Percentiles rank a stretch among this genome's conserved stretches.
These are phyloP conservation scores for Calocybe gangraenosa DNA, from an alignment of 768 basidiomycete species.

Conservation along the genomic window DNA sequence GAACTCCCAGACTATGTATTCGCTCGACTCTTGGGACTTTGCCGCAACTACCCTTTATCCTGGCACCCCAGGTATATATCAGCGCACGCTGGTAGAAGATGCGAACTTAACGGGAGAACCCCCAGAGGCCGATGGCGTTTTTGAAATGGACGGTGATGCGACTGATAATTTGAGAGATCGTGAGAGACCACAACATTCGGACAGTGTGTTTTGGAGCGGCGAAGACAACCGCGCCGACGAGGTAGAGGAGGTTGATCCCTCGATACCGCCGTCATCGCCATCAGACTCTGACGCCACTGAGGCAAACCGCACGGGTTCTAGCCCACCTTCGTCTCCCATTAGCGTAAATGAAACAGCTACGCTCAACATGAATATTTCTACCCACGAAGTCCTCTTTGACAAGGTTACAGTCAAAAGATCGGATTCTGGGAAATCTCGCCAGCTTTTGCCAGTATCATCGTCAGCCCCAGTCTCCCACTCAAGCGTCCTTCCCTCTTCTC, in stretches of 20 bases:
- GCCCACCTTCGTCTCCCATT: constrained; percentile 17
- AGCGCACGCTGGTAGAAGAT: constrained; percentile 21
- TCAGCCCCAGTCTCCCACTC: constrained; percentile 7
- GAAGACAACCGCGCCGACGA: constrained; percentile 7
- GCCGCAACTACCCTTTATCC: constrained; percentile 44
- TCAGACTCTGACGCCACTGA: constrained; percentile 13
- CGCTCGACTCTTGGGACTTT: constrained; percentile 84
- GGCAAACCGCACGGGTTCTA: constrained; percentile 10
- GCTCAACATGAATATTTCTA: no score
- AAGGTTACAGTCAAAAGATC: neutral
- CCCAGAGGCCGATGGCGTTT: constrained; percentile 24
- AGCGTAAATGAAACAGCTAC: no score
- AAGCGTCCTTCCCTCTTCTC: constrained; percentile 7
- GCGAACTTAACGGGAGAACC: constrained; percentile 18
- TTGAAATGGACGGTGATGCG: constrained; percentile 33
- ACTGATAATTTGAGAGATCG: constrained; percentile 1
- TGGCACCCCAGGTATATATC: constrained; percentile 25
- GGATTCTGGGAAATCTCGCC: neutral
- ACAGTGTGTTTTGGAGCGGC: constrained; percentile 19
- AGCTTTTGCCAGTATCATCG: constrained; percentile 2
- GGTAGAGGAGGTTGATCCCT: constrained; percentile 11
- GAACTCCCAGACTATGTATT: constrained; percentile 32
- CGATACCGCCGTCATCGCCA: constrained; percentile 21
- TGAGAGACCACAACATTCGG: constrained; percentile 8
- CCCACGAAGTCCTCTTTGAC: neutral